Evolutionary conservation across 2,329 filamentous ascomycete species (phyloP).

Genomic region (Huntiella abstrusa): DNA sequence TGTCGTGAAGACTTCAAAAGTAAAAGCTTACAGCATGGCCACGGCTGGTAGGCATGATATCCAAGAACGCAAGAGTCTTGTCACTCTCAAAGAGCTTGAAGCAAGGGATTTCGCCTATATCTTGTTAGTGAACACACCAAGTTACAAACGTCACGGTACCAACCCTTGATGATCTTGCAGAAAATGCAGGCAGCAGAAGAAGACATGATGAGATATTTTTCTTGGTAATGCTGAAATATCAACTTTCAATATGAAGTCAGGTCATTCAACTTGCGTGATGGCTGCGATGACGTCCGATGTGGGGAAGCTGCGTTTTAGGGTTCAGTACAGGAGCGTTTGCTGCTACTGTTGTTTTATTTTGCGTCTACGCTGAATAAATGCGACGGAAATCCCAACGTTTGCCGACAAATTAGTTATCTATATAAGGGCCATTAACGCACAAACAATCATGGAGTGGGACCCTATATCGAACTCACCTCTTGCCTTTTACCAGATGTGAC

Average conservation of each 20-base stretch:
- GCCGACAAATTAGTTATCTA: too few species aligned
- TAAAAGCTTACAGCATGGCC: constrained; percentile 60
- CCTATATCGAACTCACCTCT: constrained; percentile 57
- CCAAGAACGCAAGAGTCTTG: constrained; percentile 86
- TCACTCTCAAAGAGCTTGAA: constrained; percentile 94
- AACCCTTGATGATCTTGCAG: constrained; percentile 94
- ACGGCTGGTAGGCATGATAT: constrained; percentile 75
- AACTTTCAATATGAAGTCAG: too few species aligned
- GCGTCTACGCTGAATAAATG: too few species aligned
- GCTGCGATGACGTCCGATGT: too few species aligned
- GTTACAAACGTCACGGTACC: constrained; percentile 7
- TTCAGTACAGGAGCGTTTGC: too few species aligned
- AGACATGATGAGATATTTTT: constrained; percentile 11
- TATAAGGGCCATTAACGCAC: constrained; percentile 1
- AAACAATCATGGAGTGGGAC: constrained; percentile 38
- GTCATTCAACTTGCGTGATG: too few species aligned
- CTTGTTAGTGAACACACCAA: constrained; percentile 9
- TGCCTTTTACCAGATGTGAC: constrained; percentile 69
- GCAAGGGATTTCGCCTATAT: constrained; percentile 74
- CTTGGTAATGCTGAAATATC: too few species aligned
- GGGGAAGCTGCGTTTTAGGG: too few species aligned
- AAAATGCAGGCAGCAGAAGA: constrained; percentile 53
- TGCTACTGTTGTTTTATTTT: too few species aligned
- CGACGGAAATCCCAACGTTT: too few species aligned
- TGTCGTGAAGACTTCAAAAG: too few species aligned